These are phyloP conservation scores for Eutypella sp. DNA, from an alignment of 2,329 filamentous ascomycete species.

Conservation along the genomic window DNA sequence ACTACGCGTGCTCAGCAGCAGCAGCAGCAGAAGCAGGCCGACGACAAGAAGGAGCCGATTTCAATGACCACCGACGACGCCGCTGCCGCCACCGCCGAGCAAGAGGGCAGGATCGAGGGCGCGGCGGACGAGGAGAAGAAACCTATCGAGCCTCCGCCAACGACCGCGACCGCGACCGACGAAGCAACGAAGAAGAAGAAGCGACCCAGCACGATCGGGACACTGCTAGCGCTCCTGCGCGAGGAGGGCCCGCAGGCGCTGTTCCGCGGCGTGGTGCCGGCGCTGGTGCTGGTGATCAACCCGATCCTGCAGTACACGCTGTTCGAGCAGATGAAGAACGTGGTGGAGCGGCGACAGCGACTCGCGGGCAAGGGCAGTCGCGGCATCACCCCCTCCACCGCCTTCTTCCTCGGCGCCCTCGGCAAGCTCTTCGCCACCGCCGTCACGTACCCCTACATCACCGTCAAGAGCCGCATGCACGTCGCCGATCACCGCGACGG, in stretches of 20 bases:
- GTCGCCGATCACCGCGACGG: conserved; percentile 63
- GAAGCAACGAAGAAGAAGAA: conserved; percentile 34
- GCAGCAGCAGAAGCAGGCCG: neutral
- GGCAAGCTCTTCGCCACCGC: conserved; percentile 92
- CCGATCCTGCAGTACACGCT: conserved; percentile 98
- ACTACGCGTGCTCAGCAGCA: conserved; percentile 70
- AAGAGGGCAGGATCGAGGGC: neutral
- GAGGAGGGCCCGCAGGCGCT: conserved; percentile 82
- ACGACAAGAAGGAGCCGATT: neutral
- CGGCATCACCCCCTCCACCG: conserved; percentile 76
- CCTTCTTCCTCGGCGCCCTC: conserved; percentile 85
- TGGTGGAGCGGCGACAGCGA: conserved; percentile 57
- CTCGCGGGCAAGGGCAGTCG: conserved; percentile 28
- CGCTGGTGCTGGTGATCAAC: conserved; percentile 92
- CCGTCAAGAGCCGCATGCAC: conserved; percentile 96
- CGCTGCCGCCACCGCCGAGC: neutral
- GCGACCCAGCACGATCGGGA: conserved; percentile 70
- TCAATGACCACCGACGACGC: too few relatives aligned
- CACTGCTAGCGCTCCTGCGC: conserved; percentile 71
- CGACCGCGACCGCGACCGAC: conserved; percentile 33
- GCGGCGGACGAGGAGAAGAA: conserved; percentile 13
- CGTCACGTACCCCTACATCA: conserved; percentile 98
- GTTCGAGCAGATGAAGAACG: conserved; percentile 96
- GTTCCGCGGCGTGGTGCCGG: conserved; percentile 88
- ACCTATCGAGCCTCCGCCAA: conserved; percentile 21